Evolutionary conservation across 1,139 yeast species (phyloP), one percentile per base, ranked within the genome.

Genomic region (Pichia sorboxylosa): DNA sequence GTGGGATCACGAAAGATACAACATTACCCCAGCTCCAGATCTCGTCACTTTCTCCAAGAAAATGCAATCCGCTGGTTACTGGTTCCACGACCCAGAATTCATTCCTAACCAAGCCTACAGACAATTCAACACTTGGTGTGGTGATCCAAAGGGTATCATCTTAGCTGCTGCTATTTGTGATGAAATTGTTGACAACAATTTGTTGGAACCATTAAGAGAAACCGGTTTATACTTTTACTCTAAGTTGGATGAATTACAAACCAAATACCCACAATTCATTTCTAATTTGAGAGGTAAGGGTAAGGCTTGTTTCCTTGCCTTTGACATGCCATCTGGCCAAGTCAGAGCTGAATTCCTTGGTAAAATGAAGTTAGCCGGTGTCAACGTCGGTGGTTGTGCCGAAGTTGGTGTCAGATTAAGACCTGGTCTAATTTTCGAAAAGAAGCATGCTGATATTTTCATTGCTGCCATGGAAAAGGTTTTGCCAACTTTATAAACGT

Each of bases 41-140:
- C 67, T 80, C 57, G 87, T 80, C 35, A 81, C 92, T 17, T 80
- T 80, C 61, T 77, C 87, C 45, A 80, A 80, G 66, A 80, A 80
- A 63, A 78, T 79, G 63, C 92, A 81, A 61, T 73, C 85, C 26
- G 90, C 92, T 26, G 93, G 93, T 35, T 81, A 74, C 69, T 80
- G 67, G 65, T 81, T 73, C 69, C 69, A 70, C 48, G 71, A 75
- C 61, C 73, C 78, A 26, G 77, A 72, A 43, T 58, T 81, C 43
- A 65, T 77, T 42, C 93, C 93, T 45, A 65, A 71, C 54, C 49
- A 63, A 54, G 73, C 92, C 29, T 80, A 76, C 66, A 75, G 92
- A 57, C 90, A 80, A 64, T 80, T 80, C 67, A 80, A 80, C 72
- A 80, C 93, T 39, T 80, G 93, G 93, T 78, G 87, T 58, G 93